These are phyloP conservation scores for Centella asiatica DNA, from an alignment of 129 eudicot genomes.

Conservation along the genomic window DNA sequence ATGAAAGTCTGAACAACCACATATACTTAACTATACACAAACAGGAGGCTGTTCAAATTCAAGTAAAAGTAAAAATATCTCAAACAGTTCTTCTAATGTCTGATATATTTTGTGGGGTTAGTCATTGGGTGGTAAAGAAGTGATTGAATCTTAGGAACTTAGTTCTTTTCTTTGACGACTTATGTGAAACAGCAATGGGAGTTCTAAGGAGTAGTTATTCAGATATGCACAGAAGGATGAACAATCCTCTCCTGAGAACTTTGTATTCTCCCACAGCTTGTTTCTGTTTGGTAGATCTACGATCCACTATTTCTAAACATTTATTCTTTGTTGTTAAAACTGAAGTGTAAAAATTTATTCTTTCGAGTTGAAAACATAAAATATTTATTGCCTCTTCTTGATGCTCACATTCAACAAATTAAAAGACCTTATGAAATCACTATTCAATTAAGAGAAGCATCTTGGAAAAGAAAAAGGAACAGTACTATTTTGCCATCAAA, in stretches of 20 bases:
- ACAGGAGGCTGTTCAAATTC: neutral
- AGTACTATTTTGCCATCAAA: neutral
- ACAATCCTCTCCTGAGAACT: neutral
- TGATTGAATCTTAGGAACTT: neutral
- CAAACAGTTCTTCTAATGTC: too few species aligned
- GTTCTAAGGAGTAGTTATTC: neutral
- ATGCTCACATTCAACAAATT: neutral
- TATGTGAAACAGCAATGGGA: neutral
- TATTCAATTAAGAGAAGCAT: neutral
- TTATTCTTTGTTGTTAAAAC: too few species aligned
- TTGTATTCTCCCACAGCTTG: neutral
- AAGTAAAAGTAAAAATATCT: neutral
- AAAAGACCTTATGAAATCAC: neutral
- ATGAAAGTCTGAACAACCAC: slow-evolving; percentile 1
- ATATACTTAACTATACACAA: neutral
- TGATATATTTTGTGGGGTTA: too few species aligned
- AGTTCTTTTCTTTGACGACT: neutral
- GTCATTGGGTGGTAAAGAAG: neutral
- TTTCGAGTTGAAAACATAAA: neutral
- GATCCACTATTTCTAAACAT: neutral
- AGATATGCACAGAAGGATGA: too few species aligned
- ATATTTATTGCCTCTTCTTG: neutral
- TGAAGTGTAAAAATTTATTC: too few species aligned
- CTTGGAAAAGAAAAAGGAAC: neutral
- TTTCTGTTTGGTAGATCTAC: neutral